phyloP scores from a whole-genome alignment of 2,329 filamentous ascomycete genomes.

The Leptosphaerulina australis region DNA sequence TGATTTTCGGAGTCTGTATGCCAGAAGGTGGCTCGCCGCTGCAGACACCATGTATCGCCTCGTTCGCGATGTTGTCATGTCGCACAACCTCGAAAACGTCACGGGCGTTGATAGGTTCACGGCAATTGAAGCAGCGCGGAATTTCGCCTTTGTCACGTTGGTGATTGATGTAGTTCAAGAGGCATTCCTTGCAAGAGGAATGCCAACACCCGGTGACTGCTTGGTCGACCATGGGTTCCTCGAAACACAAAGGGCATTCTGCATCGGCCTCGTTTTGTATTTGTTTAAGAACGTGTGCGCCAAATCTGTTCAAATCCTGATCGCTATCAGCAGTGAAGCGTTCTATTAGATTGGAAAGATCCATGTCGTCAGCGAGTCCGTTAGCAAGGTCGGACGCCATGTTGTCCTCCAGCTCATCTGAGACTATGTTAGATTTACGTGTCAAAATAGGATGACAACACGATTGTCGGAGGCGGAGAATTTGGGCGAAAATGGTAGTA shows the following conservation, averaged over 20 bases:
- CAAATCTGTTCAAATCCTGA: slow-evolving; percentile 73
- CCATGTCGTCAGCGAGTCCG: slow-evolving; percentile 93
- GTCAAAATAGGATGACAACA: slow-evolving; percentile 94
- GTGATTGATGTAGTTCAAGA: slow-evolving; percentile 89
- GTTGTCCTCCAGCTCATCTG: slow-evolving; percentile 85
- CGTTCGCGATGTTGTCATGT: slow-evolving; percentile 66
- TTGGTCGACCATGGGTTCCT: slow-evolving; percentile 95
- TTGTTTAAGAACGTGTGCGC: slow-evolving; percentile 84
- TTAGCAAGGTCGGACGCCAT: slow-evolving; percentile 77
- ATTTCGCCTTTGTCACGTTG: slow-evolving; percentile 76
- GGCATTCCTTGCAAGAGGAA: slow-evolving; percentile 90
- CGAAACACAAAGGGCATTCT: slow-evolving; percentile 93
- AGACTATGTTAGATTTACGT: slow-evolving; percentile 80
- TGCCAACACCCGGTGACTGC: slow-evolving; percentile 98
- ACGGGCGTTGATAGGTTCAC: slow-evolving; percentile 77
- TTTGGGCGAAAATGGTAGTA: slow-evolving; percentile 96
- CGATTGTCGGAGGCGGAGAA: slow-evolving; percentile 86
- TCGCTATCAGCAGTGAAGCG: slow-evolving; percentile 72
- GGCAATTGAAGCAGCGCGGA: slow-evolving; percentile 89
- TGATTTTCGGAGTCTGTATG: slow-evolving; percentile 57
- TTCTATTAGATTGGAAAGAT: slow-evolving; percentile 82
- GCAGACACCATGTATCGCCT: slow-evolving; percentile 50
- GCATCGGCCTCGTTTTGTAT: slow-evolving; percentile 87
- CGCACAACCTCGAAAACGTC: slow-evolving; percentile 93
- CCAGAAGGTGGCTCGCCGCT: slow-evolving; percentile 37